Conservation (phyloP, 306 rosid genomes). For the Rubus idaeus region DNA sequence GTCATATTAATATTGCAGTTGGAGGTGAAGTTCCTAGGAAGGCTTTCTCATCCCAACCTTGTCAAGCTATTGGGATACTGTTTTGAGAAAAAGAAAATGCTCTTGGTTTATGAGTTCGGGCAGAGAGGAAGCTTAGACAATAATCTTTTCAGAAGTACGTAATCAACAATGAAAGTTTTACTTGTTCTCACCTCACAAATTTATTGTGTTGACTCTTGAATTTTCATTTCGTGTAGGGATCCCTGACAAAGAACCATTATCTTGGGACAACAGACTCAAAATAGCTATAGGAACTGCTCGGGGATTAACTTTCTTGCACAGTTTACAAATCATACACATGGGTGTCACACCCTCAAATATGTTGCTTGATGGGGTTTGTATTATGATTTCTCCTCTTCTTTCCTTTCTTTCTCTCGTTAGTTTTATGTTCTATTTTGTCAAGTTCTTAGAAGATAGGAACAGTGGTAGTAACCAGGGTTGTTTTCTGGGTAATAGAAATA, state of each 20-base stretch:
- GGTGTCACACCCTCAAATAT: slow-evolving; percentile 88
- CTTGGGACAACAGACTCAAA: slow-evolving; percentile 70
- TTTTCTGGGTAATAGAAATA: background rate
- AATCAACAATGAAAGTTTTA: background rate
- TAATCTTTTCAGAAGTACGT: slow-evolving; percentile 78
- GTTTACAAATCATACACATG: slow-evolving; percentile 66
- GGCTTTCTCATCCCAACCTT: slow-evolving; percentile 76
- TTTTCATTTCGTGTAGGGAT: slow-evolving; percentile 41
- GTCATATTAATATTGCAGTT: slow-evolving; percentile 48
- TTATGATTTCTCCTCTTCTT: background rate
- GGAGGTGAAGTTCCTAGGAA: slow-evolving; percentile 73
- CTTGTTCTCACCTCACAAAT: background rate
- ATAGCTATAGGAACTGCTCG: slow-evolving; percentile 83
- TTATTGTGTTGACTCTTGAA: background rate
- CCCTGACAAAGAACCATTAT: slow-evolving; percentile 41
- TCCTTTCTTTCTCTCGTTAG: background rate
- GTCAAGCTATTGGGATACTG: slow-evolving; percentile 81
- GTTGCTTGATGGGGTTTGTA: slow-evolving; percentile 68
- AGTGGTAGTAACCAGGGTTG: background rate
- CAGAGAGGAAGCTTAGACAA: slow-evolving; percentile 52
- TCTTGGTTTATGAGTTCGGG: slow-evolving; percentile 73
- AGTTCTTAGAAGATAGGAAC: background rate
- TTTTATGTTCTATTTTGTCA: background rate
- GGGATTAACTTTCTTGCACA: slow-evolving; percentile 73
- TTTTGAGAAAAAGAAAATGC: slow-evolving; percentile 53